A percentile compares a stretch with the other conserved stretches of the same genome.
Conservation (phyloP, 164 flowering plant genomes). For the grape (Vitis vinifera) region ASM3070453v1 NC_081806.1:4256501-4257000, state of each 20-base stretch:
- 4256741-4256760: conserved; percentile 28
- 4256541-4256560: no score
- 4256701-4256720: conserved; percentile 19
- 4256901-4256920: conserved; percentile 31
- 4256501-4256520: no score
- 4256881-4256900: conserved; percentile 60
- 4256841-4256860: conserved; percentile 39
- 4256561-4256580: no score
- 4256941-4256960: conserved; percentile 79
- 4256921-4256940: conserved; percentile 71
- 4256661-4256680: conserved; percentile 58
- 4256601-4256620: neutral
- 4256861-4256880: conserved; percentile 75
- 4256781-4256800: conserved; percentile 79
- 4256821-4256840: conserved; percentile 46
- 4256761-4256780: conserved; percentile 32
- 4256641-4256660: conserved; percentile 20
- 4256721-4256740: conserved; percentile 18
- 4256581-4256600: neutral
- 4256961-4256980: conserved; percentile 61
- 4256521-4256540: no score
- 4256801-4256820: conserved; percentile 87
- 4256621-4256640: conserved; percentile 31
- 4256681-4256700: conserved; percentile 43
- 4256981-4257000: conserved; percentile 49